These are phyloP conservation scores for Candolleomyces eurysporus DNA, from an alignment of 768 basidiomycete genomes.

Conservation along the genomic window DNA sequence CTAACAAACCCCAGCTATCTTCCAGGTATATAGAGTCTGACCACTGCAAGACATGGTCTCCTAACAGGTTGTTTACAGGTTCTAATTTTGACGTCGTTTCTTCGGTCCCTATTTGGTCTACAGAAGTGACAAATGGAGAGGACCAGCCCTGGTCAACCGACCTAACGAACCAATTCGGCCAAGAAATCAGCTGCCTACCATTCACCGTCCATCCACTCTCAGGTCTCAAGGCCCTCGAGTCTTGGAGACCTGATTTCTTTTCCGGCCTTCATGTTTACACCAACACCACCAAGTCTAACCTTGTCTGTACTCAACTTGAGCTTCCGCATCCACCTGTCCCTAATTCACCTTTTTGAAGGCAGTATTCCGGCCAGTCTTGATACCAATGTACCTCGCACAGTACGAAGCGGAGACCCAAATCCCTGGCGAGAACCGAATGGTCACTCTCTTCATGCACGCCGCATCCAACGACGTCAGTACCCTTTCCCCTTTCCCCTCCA, in stretches of 20 bases:
- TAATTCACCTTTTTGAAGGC: conserved; percentile 4
- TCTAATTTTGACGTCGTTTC: conserved; percentile 46
- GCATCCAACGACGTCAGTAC: conserved; percentile 9
- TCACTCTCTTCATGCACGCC: conserved; percentile 14
- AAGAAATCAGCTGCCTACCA: conserved; percentile 54
- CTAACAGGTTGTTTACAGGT: conserved; percentile 26
- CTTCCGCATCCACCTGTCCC: conserved; percentile 3
- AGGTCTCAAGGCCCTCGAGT: conserved; percentile 39
- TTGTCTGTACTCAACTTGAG: conserved; percentile 36
- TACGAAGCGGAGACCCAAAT: conserved; percentile 30
- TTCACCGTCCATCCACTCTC: conserved; percentile 55
- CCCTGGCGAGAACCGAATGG: neutral
- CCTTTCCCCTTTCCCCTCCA: neutral
- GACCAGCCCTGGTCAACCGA: conserved; percentile 42
- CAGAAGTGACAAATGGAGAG: conserved; percentile 14
- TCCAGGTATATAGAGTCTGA: conserved; percentile 33
- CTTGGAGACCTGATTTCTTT: conserved; percentile 31
- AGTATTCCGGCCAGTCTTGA: conserved; percentile 62
- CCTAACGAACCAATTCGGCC: conserved; percentile 45
- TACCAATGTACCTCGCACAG: conserved; percentile 61
- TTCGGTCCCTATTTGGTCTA: conserved; percentile 35
- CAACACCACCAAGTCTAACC: conserved; percentile 38
- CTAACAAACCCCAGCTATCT: conserved; percentile 34
- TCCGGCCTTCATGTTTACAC: conserved; percentile 42
- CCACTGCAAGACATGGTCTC: neutral